Evolutionary conservation across 2,329 filamentous ascomycete genomes (phyloP).

Genomic region (Hymenoscyphus albidus): DNA sequence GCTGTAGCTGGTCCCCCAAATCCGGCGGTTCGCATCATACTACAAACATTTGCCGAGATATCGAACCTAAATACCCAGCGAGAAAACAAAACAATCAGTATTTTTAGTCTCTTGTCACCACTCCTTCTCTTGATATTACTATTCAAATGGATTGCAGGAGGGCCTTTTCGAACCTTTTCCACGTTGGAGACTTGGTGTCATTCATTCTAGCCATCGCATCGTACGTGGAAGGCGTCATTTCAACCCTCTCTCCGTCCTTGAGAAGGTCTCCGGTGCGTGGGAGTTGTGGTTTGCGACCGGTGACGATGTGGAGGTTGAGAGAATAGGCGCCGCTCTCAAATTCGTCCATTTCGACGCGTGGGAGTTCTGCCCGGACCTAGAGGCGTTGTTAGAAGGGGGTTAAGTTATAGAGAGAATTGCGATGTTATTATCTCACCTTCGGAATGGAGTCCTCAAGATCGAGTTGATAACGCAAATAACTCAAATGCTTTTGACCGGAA

Average conservation of each 20-base stretch:
- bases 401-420: too few species aligned
- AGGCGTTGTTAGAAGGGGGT: slow-evolving; percentile 6
- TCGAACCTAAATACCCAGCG: neutral
- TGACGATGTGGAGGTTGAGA: slow-evolving; percentile 33
- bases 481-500: slow-evolving; percentile 21
- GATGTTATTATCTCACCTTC: slow-evolving; percentile 17
- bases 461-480: slow-evolving; percentile 23
- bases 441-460: slow-evolving; percentile 26
- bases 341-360: slow-evolving; percentile 17
- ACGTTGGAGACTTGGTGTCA: slow-evolving; percentile 21
- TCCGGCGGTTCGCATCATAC: too few species aligned
- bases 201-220: slow-evolving; percentile 26
- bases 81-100: neutral
- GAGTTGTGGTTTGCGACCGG: slow-evolving; percentile 29
- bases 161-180: slow-evolving; percentile 24
- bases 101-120: too few species aligned
- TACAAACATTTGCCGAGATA: too few species aligned
- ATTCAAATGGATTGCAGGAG: slow-evolving; percentile 8
- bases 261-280: slow-evolving; percentile 31
- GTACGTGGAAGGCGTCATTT: slow-evolving; percentile 31
- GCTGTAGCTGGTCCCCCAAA: too few species aligned
- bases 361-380: slow-evolving; percentile 24
- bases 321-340: slow-evolving; percentile 26
- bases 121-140: neutral
- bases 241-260: slow-evolving; percentile 25